Conservation (phyloP, 2,329 filamentous ascomycete genomes). For the Trichoderma sp. region DNA sequence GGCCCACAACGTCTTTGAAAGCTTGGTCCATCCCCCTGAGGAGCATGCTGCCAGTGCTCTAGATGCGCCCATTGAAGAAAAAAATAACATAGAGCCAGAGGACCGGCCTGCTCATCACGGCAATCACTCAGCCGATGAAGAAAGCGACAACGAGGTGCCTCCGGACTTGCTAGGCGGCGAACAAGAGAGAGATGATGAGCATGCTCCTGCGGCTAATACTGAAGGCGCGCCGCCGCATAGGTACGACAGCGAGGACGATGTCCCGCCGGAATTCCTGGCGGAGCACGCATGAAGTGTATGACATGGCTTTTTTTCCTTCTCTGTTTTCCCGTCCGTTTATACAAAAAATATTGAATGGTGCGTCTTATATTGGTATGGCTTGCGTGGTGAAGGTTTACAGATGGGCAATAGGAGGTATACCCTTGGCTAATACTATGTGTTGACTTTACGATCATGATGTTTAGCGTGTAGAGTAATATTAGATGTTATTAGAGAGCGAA, state of each 20-base stretch:
- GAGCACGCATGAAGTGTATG: conserved; percentile 34
- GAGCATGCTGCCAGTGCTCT: not conserved
- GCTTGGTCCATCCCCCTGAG: conserved; percentile 16
- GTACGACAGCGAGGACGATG: conserved; percentile 45
- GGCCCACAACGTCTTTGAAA: conserved; percentile 53
- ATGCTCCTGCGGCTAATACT: conserved; percentile 20
- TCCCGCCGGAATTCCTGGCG: conserved; percentile 51
- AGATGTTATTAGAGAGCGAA: not conserved
- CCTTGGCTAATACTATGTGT: not conserved
- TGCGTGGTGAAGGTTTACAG: not conserved
- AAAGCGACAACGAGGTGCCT: conserved; percentile 26
- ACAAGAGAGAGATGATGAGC: conserved; percentile 20
- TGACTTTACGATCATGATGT: not conserved
- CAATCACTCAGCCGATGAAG: conserved; percentile 10
- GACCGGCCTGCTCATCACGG: not conserved
- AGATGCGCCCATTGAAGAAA: not conserved
- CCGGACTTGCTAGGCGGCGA: conserved; percentile 34
- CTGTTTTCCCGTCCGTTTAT: not conserved
- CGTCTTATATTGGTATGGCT: not conserved
- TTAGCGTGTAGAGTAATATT: not conserved
- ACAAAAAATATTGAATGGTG: not conserved
- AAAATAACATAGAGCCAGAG: not conserved
- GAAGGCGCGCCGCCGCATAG: conserved; percentile 24
- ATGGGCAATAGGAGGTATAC: not conserved
- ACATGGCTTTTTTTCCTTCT: not conserved